These are phyloP conservation scores for Suillus americanus DNA, from an alignment of 768 basidiomycete genomes.

Conservation along the genomic window DNA sequence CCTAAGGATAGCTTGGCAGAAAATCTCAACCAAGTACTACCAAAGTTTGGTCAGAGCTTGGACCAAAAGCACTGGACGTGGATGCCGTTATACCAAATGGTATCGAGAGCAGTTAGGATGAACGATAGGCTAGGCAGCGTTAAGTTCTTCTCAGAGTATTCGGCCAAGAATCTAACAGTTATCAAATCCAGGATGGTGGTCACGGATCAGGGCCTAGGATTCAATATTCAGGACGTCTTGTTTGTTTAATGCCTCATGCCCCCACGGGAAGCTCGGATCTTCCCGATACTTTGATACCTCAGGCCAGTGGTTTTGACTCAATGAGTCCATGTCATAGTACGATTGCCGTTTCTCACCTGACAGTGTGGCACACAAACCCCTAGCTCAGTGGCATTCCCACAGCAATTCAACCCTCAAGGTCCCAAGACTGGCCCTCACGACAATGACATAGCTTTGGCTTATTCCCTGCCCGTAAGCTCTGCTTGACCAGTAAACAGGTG, in stretches of 20 bases:
- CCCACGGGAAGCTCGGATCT: neutral
- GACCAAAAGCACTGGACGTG: neutral
- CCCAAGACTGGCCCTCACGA: neutral
- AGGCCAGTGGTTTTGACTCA: neutral
- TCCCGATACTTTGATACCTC: neutral
- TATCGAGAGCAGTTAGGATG: neutral
- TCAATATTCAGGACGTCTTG: neutral
- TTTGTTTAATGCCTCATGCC: neutral
- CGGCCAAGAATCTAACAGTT: neutral
- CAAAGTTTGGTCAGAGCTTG: neutral
- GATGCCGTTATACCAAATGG: neutral
- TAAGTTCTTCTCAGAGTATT: neutral
- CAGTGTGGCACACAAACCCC: neutral
- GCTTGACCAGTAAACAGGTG: neutral
- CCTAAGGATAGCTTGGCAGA: too few relatives aligned
- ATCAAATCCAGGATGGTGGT: neutral
- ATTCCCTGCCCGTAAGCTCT: neutral
- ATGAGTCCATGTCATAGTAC: neutral
- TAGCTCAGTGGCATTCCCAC: neutral
- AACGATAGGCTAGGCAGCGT: neutral
- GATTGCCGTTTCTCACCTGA: neutral
- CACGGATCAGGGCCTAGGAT: neutral
- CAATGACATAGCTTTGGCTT: neutral
- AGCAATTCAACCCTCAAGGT: neutral
- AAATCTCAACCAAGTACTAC: too few relatives aligned